Evolutionary conservation across 805 yeast species (phyloP).

Genomic region (Ogataea nitratoaversa): DNA sequence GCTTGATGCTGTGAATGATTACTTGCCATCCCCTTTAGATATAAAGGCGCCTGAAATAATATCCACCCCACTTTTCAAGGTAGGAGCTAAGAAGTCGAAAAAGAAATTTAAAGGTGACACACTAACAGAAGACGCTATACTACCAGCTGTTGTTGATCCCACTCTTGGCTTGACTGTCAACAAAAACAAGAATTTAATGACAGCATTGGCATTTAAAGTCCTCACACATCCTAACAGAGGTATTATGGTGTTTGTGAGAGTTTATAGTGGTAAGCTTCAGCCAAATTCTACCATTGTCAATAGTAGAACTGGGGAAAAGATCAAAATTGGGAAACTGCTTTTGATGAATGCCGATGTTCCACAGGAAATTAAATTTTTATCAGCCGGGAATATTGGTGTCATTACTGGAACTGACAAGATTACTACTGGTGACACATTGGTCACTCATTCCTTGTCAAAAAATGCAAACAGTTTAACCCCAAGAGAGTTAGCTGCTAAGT

Average conservation of each 20-base stretch:
- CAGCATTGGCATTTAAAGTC: constrained; percentile 90
- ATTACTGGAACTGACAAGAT: constrained; percentile 70
- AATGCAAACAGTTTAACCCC: constrained; percentile 27
- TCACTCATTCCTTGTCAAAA: constrained; percentile 53
- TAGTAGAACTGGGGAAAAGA: constrained; percentile 62
- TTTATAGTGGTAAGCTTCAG: constrained; percentile 74
- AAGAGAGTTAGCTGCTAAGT: constrained; percentile 42
- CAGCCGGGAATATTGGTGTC: constrained; percentile 88
- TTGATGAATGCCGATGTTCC: constrained; percentile 88
- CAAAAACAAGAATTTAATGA: constrained; percentile 54
- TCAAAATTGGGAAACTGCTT: constrained; percentile 64
- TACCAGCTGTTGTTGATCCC: constrained; percentile 37
- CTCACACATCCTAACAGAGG: constrained; percentile 82
- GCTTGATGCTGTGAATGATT: constrained; percentile 74
- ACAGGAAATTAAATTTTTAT: constrained; percentile 58
- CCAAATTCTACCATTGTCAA: constrained; percentile 62
- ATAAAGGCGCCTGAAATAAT: constrained; percentile 50
- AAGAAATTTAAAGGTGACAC: constrained; percentile 10
- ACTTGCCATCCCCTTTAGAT: constrained; percentile 79
- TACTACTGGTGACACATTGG: constrained; percentile 86
- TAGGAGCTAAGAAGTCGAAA: constrained; percentile 17
- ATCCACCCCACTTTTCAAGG: constrained; percentile 5
- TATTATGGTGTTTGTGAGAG: constrained; percentile 77
- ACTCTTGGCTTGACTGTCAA: constrained; percentile 48
- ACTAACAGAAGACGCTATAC: constrained; percentile 8